These are phyloP conservation scores for Chaetomium strumarium DNA, from an alignment of 2,329 filamentous ascomycete species.

Conservation along the genomic window DNA sequence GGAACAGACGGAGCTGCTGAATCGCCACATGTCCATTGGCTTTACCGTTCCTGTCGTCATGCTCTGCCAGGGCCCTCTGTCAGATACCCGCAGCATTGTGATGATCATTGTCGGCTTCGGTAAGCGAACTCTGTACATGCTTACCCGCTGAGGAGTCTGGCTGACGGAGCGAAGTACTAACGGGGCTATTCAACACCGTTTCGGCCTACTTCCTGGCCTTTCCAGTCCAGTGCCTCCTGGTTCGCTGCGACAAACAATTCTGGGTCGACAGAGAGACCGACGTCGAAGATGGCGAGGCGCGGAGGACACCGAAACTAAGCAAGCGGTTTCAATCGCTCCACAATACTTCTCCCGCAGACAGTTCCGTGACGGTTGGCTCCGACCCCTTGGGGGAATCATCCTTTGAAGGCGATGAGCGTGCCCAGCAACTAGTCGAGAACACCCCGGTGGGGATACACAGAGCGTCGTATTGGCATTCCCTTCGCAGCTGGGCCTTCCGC, in stretches of 20 bases:
- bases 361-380: not conserved
- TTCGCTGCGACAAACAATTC: slow-evolving; percentile 15
- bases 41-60: slow-evolving; percentile 46
- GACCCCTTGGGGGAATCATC: not conserved
- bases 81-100: slow-evolving; percentile 32
- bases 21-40: slow-evolving; percentile 45
- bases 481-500: slow-evolving; percentile 6
- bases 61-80: slow-evolving; percentile 34
- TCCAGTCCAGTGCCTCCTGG: slow-evolving; percentile 24
- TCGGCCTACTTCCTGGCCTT: slow-evolving; percentile 27
- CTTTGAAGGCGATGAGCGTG: slow-evolving; percentile 2
- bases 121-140: slow-evolving; percentile 24
- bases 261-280: not conserved
- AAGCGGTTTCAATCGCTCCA: slow-evolving; percentile 4
- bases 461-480: not conserved
- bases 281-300: slow-evolving; percentile 1
- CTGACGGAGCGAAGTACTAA: slow-evolving; percentile 23
- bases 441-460: too few species aligned
- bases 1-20: slow-evolving; percentile 43
- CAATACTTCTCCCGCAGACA: slow-evolving; percentile 5
- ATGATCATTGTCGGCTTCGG: slow-evolving; percentile 41
- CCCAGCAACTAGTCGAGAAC: not conserved
- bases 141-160: not conserved
- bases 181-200: slow-evolving; percentile 29
- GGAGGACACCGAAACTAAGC: not conserved